Evolutionary conservation across 495 filamentous ascomycete species (phyloP).

Genomic region (Mycothermus thermophilus): DNA sequence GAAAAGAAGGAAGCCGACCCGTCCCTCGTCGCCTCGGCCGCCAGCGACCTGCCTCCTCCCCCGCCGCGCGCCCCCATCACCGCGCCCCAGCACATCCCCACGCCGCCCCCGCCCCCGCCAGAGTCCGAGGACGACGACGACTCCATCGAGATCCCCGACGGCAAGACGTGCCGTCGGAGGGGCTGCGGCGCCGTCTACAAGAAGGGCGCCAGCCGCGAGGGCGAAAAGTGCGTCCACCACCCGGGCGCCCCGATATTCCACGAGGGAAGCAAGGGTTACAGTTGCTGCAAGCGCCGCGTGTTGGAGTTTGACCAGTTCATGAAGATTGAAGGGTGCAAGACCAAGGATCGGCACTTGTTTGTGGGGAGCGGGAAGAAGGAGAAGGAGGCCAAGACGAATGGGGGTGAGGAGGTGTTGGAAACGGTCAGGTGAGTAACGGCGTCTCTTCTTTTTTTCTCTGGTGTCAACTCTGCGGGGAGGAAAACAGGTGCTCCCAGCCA

Average conservation of each 20-base stretch:
- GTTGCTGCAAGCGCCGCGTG: constrained; percentile 88
- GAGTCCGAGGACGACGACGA: constrained; percentile 86
- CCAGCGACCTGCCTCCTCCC: constrained; percentile 28
- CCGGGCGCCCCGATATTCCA: constrained; percentile 85
- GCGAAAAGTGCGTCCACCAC: constrained; percentile 74
- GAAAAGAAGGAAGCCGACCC: constrained; percentile 35
- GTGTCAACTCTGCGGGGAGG: no score
- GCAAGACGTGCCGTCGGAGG: constrained; percentile 60
- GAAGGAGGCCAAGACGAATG: constrained; percentile 19
- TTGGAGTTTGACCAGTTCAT: constrained; percentile 97
- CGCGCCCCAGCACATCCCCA: constrained; percentile 39
- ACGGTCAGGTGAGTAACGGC: constrained; percentile 47
- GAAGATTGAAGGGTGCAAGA: constrained; percentile 81
- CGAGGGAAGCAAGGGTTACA: constrained; percentile 94
- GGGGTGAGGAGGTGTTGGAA: constrained; percentile 45
- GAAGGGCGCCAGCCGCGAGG: constrained; percentile 44
- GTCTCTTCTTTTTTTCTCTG: constrained; percentile 3
- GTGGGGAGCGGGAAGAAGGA: constrained; percentile 62
- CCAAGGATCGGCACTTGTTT: constrained; percentile 71
- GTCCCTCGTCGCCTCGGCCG: constrained; percentile 19
- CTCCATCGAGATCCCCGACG: constrained; percentile 50
- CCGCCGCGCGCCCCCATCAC: constrained; percentile 36
- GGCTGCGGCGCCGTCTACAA: constrained; percentile 56
- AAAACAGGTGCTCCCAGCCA: constrained; percentile 12
- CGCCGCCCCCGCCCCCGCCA: constrained; percentile 50